Evolutionary conservation across 805 yeast species (phyloP).

Genomic region (Ogataea saltuana): DNA sequence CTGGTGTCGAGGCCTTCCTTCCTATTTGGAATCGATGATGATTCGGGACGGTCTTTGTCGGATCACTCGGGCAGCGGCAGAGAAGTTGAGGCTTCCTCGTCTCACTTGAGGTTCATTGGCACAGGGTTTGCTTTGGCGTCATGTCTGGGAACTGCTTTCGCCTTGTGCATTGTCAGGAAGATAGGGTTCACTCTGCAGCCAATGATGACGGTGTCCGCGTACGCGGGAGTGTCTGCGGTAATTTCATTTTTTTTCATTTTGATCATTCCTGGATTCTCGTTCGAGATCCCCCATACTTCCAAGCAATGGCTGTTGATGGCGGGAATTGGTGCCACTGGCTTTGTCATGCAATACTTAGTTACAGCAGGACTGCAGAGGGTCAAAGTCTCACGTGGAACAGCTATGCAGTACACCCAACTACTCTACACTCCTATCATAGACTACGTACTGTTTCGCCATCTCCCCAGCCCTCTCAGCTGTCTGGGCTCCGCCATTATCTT

Average conservation of each 20-base stretch:
- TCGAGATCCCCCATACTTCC: slow-evolving; percentile 58
- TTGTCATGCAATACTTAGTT: slow-evolving; percentile 73
- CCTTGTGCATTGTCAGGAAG: slow-evolving; percentile 68
- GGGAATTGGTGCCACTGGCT: slow-evolving; percentile 74
- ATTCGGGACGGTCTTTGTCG: background rate
- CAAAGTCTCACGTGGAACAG: slow-evolving; percentile 71
- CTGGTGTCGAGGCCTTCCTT: slow-evolving; percentile 81
- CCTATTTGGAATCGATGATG: slow-evolving; percentile 47
- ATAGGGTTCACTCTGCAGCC: slow-evolving; percentile 84
- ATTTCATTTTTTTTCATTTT: slow-evolving; percentile 55
- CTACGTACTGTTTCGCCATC: slow-evolving; percentile 64
- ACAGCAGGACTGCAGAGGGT: slow-evolving; percentile 86
- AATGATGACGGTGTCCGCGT: slow-evolving; percentile 72
- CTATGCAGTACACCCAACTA: slow-evolving; percentile 75
- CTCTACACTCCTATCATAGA: slow-evolving; percentile 81
- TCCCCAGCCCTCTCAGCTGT: slow-evolving; percentile 68
- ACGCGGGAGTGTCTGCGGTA: slow-evolving; percentile 60
- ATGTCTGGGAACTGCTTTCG: slow-evolving; percentile 66
- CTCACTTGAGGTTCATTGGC: slow-evolving; percentile 59
- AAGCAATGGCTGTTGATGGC: slow-evolving; percentile 67
- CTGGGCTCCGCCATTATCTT: slow-evolving; percentile 71
- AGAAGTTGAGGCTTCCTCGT: slow-evolving; percentile 49
- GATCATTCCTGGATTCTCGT: slow-evolving; percentile 56
- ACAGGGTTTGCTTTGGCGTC: slow-evolving; percentile 64
- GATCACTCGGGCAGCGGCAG: too few species aligned